Base-by-base conservation (phyloP, 2,329 filamentous ascomycete species). In the Alternaria infectoria region DNA sequence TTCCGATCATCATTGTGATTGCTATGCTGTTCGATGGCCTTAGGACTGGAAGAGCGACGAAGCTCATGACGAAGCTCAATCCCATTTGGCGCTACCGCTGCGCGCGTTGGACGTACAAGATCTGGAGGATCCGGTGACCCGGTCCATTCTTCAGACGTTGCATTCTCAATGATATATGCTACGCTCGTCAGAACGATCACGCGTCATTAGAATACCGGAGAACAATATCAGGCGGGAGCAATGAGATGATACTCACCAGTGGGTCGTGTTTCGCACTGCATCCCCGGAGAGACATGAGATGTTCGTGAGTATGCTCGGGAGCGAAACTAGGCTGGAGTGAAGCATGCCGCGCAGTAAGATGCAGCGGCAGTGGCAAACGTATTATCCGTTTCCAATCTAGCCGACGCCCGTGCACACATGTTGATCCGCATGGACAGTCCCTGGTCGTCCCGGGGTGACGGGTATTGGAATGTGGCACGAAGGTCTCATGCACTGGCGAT, bases 321-420 rank as follows among this genome's bases (percentile, higher is more conserved):
- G 2, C 0, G 11, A 15, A 10, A 9, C 44, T 45, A 46, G 2
- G 6, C 21, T 46, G 44, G 9, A 12, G 10, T 12, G 43, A 44
- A 1, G 17, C 36, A 43, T n/a, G 0, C n/a, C n/a, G 36, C n/a
- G 0, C 36, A 17, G 36, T 1, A n/a, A 15, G 2, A 25, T 2
- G 44, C 21, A 4, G 44, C 44, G 5, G 44, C 44, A 46, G 19
- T n/a, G n/a, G n/a, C 44, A 2, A 25, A 25, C 21, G 21, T 25
- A 46, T 46, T 25, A 46, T 46, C 44, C 21, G 13, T 25, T 25
- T 46, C 4, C 10, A 9, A 46, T n/a, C 44, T 46, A 0, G 12
- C 44, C 21, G 21, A 1, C 21, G n/a, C n/a, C 28, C 44, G 12
- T 12, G 21, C 12, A 19, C 21, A n/a, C n/a, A n/a, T n/a, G n/a